Evolutionary conservation across 164 flowering plant genomes (phyloP).

Genomic region (Brasenia schreberi): DNA sequence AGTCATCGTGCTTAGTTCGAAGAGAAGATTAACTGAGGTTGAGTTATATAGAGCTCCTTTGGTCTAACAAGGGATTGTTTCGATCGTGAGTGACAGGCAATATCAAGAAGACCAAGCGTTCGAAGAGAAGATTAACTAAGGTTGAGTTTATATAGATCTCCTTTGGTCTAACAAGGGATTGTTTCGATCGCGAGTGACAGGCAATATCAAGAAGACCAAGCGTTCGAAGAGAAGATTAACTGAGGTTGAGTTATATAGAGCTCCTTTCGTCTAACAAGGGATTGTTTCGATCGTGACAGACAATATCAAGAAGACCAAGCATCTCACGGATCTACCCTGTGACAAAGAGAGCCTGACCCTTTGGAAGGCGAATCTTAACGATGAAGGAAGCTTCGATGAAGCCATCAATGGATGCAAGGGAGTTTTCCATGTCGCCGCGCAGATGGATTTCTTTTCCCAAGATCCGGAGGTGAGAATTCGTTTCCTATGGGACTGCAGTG

Average conservation of each 20-base stretch:
- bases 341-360: conserved; percentile 10
- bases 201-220: conserved; percentile 3
- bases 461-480: conserved; percentile 14
- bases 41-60: no score
- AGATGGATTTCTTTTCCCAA: conserved; percentile 16
- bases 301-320: conserved; percentile 11
- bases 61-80: no score
- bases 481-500: no score
- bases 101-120: no score
- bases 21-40: no score
- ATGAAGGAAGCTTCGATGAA: conserved; percentile 18
- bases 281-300: conserved; percentile 1
- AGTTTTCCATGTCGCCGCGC: conserved; percentile 20
- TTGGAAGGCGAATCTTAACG: conserved; percentile 17
- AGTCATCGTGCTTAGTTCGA: no score
- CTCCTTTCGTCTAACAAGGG: no score
- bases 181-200: neutral
- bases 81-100: conserved; percentile 2
- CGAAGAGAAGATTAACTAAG: no score
- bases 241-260: no score
- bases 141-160: no score
- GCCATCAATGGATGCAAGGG: conserved; percentile 10
- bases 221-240: no score
- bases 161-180: no score
- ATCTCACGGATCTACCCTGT: conserved; percentile 11